phyloP scores from a whole-genome alignment of 2,329 filamentous ascomycete species.

The Calonectria pteridis region DNA sequence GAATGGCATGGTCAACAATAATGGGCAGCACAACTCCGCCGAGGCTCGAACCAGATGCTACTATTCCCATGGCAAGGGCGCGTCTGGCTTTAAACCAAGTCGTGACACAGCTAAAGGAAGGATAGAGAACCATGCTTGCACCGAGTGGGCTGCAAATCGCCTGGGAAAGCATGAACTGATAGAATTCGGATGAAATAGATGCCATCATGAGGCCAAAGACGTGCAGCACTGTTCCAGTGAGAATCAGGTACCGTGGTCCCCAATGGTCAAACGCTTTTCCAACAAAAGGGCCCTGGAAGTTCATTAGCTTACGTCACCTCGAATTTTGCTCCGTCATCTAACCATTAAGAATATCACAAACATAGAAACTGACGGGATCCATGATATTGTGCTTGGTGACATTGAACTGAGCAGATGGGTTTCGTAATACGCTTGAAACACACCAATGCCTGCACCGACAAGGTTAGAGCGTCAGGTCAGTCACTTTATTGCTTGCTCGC shows the following conservation, averaged over 20 bases:
- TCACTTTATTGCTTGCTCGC: background rate
- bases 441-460: background rate
- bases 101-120: constrained; percentile 39
- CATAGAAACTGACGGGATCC: constrained; percentile 11
- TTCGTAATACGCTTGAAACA: constrained; percentile 15
- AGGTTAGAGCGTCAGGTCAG: background rate
- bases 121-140: constrained; percentile 40
- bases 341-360: constrained; percentile 18
- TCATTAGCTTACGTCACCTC: background rate
- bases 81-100: constrained; percentile 44
- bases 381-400: constrained; percentile 11
- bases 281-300: constrained; percentile 62
- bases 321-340: background rate
- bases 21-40: constrained; percentile 53
- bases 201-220: constrained; percentile 73
- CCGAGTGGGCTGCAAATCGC: constrained; percentile 48
- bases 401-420: constrained; percentile 3
- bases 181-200: constrained; percentile 54
- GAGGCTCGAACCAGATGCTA: constrained; percentile 44
- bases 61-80: constrained; percentile 43
- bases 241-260: constrained; percentile 66
- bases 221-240: constrained; percentile 63
- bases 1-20: constrained; percentile 47
- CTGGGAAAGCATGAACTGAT: constrained; percentile 51
- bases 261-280: constrained; percentile 72